Percentiles rank a stretch among this genome's conserved stretches.
Evolutionary conservation across 179 eudicot species (phyloP).

Genomic region (Gypsophila paniculata): DNA sequence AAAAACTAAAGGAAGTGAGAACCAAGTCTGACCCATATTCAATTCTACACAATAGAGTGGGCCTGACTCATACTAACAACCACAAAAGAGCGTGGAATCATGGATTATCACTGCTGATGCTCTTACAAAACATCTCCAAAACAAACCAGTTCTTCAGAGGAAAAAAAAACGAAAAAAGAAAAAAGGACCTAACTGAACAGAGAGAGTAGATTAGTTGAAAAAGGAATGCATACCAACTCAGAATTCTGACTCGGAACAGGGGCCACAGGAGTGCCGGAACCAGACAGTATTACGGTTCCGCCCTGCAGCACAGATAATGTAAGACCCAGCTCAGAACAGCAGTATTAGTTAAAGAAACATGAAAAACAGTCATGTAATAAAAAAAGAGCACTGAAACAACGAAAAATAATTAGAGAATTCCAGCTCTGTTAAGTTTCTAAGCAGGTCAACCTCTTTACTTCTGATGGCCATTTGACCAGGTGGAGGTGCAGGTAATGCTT

Average conservation of each 20-base stretch:
- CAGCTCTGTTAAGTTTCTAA: neutral
- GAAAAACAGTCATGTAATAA: neutral
- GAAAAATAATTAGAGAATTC: neutral
- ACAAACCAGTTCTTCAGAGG: neutral
- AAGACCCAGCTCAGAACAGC: constrained; percentile 5
- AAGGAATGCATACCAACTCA: constrained; percentile 57
- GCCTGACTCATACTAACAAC: neutral
- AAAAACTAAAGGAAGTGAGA: neutral
- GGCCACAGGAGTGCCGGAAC: constrained; percentile 94
- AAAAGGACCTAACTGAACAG: too few species aligned
- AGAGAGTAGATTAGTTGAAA: neutral
- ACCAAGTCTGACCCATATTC: neutral
- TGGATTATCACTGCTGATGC: neutral
- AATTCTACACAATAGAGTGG: neutral
- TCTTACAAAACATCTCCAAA: neutral
- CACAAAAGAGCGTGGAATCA: neutral
- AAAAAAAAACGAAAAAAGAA: neutral
- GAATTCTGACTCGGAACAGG: constrained; percentile 84
- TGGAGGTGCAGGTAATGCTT: constrained; percentile 97
- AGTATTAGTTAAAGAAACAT: constrained; percentile 15
- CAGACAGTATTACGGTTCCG: constrained; percentile 83
- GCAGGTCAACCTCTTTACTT: constrained; percentile 78
- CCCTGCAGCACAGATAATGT: constrained; percentile 52
- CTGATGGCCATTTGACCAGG: constrained; percentile 99
- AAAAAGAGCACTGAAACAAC: neutral